These are phyloP conservation scores for Xylariomycetidae sp. DNA, from an alignment of 2,329 filamentous ascomycete species.

Conservation along the genomic window DNA sequence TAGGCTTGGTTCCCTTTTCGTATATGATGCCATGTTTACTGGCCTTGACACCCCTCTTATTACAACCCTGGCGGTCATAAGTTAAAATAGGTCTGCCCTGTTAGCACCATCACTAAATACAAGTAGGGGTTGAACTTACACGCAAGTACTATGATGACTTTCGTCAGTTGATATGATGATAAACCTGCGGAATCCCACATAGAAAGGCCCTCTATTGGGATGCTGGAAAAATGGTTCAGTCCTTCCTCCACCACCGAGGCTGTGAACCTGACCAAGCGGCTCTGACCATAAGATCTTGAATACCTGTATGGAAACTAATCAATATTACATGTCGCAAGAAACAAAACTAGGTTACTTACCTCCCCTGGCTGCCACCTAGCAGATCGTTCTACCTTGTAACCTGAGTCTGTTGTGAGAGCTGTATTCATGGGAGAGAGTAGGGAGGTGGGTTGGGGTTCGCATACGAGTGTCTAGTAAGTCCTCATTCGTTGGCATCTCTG, in stretches of 20 bases:
- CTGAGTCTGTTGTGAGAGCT: constrained; percentile 6
- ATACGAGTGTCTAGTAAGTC: too few relatives aligned
- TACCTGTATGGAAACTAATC: constrained; percentile 32
- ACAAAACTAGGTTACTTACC: constrained; percentile 15
- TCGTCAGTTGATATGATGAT: constrained; percentile 47
- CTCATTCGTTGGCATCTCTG: too few relatives aligned
- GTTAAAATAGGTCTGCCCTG: constrained; percentile 48
- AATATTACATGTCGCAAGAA: neutral
- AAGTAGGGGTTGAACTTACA: constrained; percentile 38
- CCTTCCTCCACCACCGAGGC: too few relatives aligned
- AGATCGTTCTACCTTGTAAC: constrained; percentile 22
- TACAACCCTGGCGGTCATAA: constrained; percentile 48
- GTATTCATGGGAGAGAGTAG: neutral
- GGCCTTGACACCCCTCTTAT: constrained; percentile 48
- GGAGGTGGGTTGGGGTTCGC: too few relatives aligned
- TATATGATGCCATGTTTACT: constrained; percentile 51
- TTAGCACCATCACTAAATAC: constrained; percentile 6
- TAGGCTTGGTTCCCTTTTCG: constrained; percentile 29
- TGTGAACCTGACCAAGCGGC: constrained; percentile 39
- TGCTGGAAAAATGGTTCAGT: too few relatives aligned
- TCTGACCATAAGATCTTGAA: constrained; percentile 55
- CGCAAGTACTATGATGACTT: constrained; percentile 52
- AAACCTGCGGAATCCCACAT: constrained; percentile 49
- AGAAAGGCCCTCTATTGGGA: constrained; percentile 37
- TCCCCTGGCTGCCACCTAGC: constrained; percentile 25